Evolutionary conservation across 768 basidiomycete genomes (phyloP), one percentile per base, ranked within the genome.

Genomic region (Termitomyces sp.): DNA sequence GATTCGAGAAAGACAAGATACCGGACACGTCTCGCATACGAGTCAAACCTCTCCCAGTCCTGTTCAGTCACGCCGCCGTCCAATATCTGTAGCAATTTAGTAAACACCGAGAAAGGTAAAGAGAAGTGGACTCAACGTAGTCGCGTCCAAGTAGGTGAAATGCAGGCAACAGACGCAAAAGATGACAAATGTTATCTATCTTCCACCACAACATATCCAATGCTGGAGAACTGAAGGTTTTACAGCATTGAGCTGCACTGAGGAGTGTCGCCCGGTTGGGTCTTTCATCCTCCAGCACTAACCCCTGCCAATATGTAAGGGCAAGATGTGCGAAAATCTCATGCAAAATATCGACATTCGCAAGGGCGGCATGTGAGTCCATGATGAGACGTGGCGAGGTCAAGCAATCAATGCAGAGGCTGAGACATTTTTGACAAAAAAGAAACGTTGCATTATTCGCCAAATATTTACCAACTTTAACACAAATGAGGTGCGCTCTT

Each of bases 191-290:
- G 32, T 56, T 46, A 13, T 56, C 55, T 33, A 60, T 22, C 16
- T 32, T 60, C 50, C 51, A 45, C 59, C 59, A 60, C 28, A 60
- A 45, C 10, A 45, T 52, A 22, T 60, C 59, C 38, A 56, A 49
- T 13, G 59, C 59, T 52, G 59, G 38, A 0, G 36, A 36, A 11
- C 24, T 52, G 22, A 56, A 53, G 35, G 44, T 10, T 51, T 56
- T 56, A 32, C 55, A 60, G 26, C 50, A 55, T 41, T n/a, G 41
- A 22, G 55, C 59, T 52, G 55, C 55, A 32, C 32, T 52, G 6
- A 46, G 38, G 14, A 60, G 59, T 18, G 55, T 24, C 20, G 22
- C 26, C 3, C 38, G 35, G 26, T 56, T 56, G 7, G 24, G 7
- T 33, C 8, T 35, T 18, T 35, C 38, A 36, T 14, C 20, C 26